Base-by-base conservation (phyloP, 495 filamentous ascomycete genomes). In the Lophium mytilinum region DNA sequence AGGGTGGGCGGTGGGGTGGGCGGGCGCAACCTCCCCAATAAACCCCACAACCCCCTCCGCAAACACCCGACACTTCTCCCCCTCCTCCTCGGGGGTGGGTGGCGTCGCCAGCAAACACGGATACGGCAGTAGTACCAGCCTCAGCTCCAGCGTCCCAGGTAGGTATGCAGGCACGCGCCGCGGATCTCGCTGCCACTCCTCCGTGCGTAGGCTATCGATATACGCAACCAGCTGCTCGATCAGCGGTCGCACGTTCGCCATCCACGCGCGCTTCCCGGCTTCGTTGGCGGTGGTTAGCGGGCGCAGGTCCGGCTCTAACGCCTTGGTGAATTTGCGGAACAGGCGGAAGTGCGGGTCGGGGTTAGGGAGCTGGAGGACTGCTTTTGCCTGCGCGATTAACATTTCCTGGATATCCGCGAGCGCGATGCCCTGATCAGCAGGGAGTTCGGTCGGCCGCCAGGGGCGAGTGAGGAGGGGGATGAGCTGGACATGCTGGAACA, bases 51-150 rank as follows among this genome's bases (percentile, higher is more conserved):
- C 37, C 10, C 50, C 21, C n/a, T 58, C 51, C 0, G 55, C 60
- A 37, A 63, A 52, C 15, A 4, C 19, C 37, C 55, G 52, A 37
- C 60, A 58, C 15, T 48, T 53, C 24, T 43, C 46, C 19, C 52
- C 58, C 17, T 36, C 35, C 7, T 50, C 52, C 47, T 12, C n/a
- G 41, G 9, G 7, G n/a, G 19, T 12, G 9, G 41, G 14, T 3
- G 14, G 10, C 12, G 37, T 7, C 10, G 39, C 12, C 14, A 18
- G 54, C 1, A 52, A 35, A 11, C 34, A 24, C n/a, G 69, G 66
- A 52, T 69, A 68, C 15, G 62, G 55, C 7, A 70, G 60, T 21
- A 68, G 53, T 68, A 61, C 70, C 36, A 69, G 53, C 9, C 53
- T 56, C 17, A 63, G 55, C 10, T 54, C 14, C 17, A 62, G 65